phyloP scores from a whole-genome alignment of 139 green algal genomes.

The Penium margaritaceum region DNA sequence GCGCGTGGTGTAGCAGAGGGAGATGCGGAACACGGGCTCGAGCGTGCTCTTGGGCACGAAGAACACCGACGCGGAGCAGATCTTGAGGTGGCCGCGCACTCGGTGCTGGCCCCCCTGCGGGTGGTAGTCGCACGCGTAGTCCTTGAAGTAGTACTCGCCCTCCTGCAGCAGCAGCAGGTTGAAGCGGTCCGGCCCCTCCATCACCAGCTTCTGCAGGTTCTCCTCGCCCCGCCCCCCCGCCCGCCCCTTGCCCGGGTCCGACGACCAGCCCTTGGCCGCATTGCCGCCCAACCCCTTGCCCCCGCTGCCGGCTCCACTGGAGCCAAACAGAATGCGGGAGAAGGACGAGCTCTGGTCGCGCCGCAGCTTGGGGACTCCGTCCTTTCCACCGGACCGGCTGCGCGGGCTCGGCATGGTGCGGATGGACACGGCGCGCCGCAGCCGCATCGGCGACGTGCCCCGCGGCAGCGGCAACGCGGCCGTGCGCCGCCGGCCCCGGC shows the following conservation, averaged over 20 bases:
- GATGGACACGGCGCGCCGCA: no score
- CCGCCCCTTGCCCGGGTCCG: neutral
- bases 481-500: no score
- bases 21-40: conserved; percentile 56
- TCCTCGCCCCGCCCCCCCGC: neutral
- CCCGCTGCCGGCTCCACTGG: no score
- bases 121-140: conserved; percentile 49
- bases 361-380: neutral
- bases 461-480: no score
- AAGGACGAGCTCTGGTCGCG: no score
- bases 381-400: neutral
- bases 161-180: conserved; percentile 51
- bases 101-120: conserved; percentile 22
- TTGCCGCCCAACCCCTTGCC: conserved; percentile 1
- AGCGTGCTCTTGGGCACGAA: conserved; percentile 55
- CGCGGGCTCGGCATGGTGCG: neutral
- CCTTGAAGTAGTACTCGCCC: conserved; percentile 60
- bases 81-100: conserved; percentile 50
- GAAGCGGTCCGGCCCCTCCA: conserved; percentile 48
- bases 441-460: no score
- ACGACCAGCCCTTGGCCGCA: no score
- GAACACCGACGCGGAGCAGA: conserved; percentile 56
- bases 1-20: conserved; percentile 6
- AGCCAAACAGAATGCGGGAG: neutral
- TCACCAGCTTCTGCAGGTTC: neutral